A percentile compares a stretch with the other conserved stretches of the same genome.
These are phyloP conservation scores for Schoenoplectus triqueter DNA, from an alignment of 202 grass and related monocot species.

Conservation along the genomic window DNA sequence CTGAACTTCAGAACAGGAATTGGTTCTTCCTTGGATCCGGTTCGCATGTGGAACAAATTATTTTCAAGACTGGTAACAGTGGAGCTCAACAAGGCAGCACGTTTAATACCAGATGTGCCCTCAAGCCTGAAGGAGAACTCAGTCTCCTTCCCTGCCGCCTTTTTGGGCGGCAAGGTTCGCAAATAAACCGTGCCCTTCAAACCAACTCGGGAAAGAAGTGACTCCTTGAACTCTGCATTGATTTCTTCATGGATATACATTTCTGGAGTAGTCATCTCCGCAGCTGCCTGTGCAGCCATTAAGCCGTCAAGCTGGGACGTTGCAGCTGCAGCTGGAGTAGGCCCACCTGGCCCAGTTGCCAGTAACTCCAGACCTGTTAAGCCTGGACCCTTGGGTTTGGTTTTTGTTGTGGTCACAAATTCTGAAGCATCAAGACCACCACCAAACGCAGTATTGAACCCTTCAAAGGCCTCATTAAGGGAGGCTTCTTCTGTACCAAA, in stretches of 20 bases:
- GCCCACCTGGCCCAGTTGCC: constrained; percentile 50
- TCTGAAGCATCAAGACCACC: constrained; percentile 95
- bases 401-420: constrained; percentile 88
- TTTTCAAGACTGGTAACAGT: constrained; percentile 77
- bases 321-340: constrained; percentile 45
- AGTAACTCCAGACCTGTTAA: constrained; percentile 85
- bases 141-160: constrained; percentile 76
- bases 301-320: constrained; percentile 65
- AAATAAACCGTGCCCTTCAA: constrained; percentile 90
- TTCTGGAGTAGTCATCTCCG: constrained; percentile 80
- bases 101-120: constrained; percentile 82
- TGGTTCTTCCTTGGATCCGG: constrained; percentile 73
- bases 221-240: constrained; percentile 89
- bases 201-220: constrained; percentile 72
- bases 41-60: constrained; percentile 78
- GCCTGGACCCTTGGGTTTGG: constrained; percentile 62
- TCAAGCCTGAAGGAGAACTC: constrained; percentile 98
- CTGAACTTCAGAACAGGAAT: constrained; percentile 87
- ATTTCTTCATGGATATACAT: constrained; percentile 85
- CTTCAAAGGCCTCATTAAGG: constrained; percentile 88
- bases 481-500: constrained; percentile 92
- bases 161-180: constrained; percentile 71
- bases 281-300: constrained; percentile 64
- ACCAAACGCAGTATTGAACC: constrained; percentile 92
- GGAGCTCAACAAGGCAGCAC: constrained; percentile 71